phyloP scores from a whole-genome alignment of 1,139 yeast species.

The Arxiozyma slooffiae region DNA sequence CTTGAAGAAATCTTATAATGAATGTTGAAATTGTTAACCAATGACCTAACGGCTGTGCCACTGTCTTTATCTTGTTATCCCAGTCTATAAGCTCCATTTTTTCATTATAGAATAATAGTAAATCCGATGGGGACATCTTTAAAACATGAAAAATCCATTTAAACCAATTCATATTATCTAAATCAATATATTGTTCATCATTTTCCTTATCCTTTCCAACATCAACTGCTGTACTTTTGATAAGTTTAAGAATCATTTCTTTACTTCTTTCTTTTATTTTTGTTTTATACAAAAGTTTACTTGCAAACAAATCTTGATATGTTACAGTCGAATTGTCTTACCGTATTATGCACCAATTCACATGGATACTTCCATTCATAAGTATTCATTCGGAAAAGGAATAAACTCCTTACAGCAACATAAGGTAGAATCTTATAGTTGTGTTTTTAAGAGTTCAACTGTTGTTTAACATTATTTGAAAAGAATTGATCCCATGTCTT shows the following conservation, averaged over 20 bases:
- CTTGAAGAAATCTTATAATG: constrained; percentile 29
- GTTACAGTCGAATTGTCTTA: background rate
- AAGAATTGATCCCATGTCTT: background rate
- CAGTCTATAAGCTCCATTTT: constrained; percentile 49
- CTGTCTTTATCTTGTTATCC: constrained; percentile 45
- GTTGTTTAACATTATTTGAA: background rate
- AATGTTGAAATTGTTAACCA: constrained; percentile 30
- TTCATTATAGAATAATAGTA: constrained; percentile 46
- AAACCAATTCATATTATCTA: constrained; percentile 7
- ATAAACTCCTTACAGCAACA: too few relatives aligned
- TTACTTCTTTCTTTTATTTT: background rate
- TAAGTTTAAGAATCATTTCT: background rate
- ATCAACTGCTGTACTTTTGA: background rate
- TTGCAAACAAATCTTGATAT: background rate
- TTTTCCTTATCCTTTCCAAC: constrained; percentile 2
- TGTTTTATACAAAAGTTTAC: too few relatives aligned
- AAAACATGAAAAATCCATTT: constrained; percentile 4
- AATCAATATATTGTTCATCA: constrained; percentile 10
- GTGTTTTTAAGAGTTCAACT: background rate
- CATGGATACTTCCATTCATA: too few relatives aligned
- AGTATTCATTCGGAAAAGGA: too few relatives aligned
- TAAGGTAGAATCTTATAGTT: too few relatives aligned
- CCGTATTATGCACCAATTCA: too few relatives aligned
- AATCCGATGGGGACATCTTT: constrained; percentile 42
- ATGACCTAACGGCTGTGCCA: constrained; percentile 43